phyloP scores from a whole-genome alignment of 192 early-diverging fungal species.

The Coemansia sp. region DNA sequence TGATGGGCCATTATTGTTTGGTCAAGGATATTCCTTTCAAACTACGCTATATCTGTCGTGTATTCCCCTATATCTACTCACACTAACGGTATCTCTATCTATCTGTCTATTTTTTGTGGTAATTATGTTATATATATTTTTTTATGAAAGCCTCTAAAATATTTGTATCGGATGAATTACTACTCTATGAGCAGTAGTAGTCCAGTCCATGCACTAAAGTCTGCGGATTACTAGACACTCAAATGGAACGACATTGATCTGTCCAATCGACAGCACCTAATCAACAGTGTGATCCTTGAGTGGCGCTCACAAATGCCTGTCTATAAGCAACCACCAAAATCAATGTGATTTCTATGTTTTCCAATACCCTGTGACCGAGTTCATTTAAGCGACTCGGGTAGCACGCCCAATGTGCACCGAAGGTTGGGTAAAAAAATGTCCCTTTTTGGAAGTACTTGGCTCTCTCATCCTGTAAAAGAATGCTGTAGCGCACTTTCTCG shows the following conservation, averaged over 20 bases:
- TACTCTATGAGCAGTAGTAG: background rate
- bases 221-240: slow-evolving; percentile 19
- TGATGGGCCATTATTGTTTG: slow-evolving; percentile 57
- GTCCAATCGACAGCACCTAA: slow-evolving; percentile 32
- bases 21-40: slow-evolving; percentile 42
- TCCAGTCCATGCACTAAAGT: slow-evolving; percentile 20
- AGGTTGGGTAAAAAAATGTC: slow-evolving; percentile 18
- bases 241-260: slow-evolving; percentile 33
- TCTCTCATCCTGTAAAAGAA: background rate
- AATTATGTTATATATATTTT: slow-evolving; percentile 10
- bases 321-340: slow-evolving; percentile 47
- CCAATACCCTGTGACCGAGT: slow-evolving; percentile 21
- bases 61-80: slow-evolving; percentile 47
- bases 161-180: background rate
- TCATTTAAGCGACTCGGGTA: slow-evolving; percentile 41
- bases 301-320: slow-evolving; percentile 40
- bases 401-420: slow-evolving; percentile 45
- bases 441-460: no score
- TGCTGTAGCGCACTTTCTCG: no score
- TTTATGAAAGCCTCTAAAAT: background rate
- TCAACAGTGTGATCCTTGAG: slow-evolving; percentile 34
- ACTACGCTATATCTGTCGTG: slow-evolving; percentile 20
- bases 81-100: slow-evolving; percentile 4
- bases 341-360: slow-evolving; percentile 36
- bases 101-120: slow-evolving; percentile 7